A percentile compares a stretch with the other conserved stretches of the same genome.
These are phyloP conservation scores for Aureobasidium mangrovei DNA, from an alignment of 2,329 filamentous ascomycete genomes.

Conservation along the genomic window DNA sequence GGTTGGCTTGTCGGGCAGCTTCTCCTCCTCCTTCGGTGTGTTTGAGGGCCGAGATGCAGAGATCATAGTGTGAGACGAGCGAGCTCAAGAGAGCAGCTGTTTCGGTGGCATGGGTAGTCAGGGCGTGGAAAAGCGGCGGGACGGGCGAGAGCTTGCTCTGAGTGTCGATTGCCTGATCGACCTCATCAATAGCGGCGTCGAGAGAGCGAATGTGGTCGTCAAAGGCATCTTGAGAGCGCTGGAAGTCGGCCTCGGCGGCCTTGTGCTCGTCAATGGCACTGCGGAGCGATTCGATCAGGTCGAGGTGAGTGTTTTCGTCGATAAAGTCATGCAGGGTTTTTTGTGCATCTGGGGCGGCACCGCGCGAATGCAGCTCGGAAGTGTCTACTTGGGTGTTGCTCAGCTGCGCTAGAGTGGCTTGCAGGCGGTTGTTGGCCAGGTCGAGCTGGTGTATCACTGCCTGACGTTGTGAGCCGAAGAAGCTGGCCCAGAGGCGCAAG, in stretches of 20 bases:
- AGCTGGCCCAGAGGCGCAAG: background rate
- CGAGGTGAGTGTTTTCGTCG: constrained; percentile 60
- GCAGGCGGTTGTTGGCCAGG: constrained; percentile 54
- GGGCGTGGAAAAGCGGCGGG: constrained; percentile 39
- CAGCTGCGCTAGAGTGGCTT: constrained; percentile 57
- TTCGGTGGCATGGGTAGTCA: constrained; percentile 67
- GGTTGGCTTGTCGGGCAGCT: constrained; percentile 32
- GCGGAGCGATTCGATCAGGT: constrained; percentile 57
- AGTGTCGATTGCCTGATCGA: constrained; percentile 26
- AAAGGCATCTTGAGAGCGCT: constrained; percentile 53
- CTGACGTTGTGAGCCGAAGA: constrained; percentile 19
- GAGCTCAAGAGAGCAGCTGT: constrained; percentile 76
- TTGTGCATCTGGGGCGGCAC: constrained; percentile 28
- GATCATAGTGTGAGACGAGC: constrained; percentile 80
- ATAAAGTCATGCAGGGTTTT: constrained; percentile 68
- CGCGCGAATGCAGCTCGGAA: constrained; percentile 21
- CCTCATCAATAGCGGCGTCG: constrained; percentile 14
- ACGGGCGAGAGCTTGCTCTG: constrained; percentile 30
- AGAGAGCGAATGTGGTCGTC: constrained; percentile 37
- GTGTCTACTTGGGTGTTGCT: constrained; percentile 56
- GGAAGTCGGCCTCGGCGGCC: constrained; percentile 53
- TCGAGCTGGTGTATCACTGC: constrained; percentile 58
- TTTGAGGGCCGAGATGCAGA: constrained; percentile 83
- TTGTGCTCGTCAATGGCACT: constrained; percentile 63
- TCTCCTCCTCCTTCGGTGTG: constrained; percentile 62